Percentiles rank a stretch among this genome's conserved stretches.
Conservation (phyloP, 163 green algal species). For the Scenedesmus sp. region DNA sequence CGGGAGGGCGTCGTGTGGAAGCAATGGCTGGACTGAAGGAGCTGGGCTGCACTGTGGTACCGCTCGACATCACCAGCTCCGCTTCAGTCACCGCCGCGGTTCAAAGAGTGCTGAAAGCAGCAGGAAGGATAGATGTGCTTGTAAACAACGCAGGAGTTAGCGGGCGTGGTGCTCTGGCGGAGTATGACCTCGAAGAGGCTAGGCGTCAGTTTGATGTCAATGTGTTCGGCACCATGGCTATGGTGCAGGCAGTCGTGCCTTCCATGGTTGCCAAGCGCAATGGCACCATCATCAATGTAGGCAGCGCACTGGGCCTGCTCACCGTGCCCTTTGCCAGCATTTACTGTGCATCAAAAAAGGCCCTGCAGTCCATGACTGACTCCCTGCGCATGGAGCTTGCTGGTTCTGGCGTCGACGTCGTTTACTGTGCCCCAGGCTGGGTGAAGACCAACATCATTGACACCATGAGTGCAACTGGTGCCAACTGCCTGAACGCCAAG, state of each 20-base stretch:
- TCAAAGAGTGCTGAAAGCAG: constrained; percentile 46
- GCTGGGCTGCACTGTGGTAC: constrained; percentile 50
- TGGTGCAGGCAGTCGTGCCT: constrained; percentile 61
- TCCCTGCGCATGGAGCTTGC: constrained; percentile 67
- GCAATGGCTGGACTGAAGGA: constrained; percentile 56
- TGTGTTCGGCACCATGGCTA: constrained; percentile 62
- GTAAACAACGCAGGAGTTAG: constrained; percentile 75
- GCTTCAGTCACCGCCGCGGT: constrained; percentile 42
- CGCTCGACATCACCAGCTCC: constrained; percentile 59
- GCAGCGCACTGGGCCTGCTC: constrained; percentile 58
- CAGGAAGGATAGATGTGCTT: constrained; percentile 70
- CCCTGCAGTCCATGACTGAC: constrained; percentile 67
- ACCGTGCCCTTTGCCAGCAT: constrained; percentile 54
- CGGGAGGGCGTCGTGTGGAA: constrained; percentile 64
- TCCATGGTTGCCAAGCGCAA: constrained; percentile 55
- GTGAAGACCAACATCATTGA: constrained; percentile 52
- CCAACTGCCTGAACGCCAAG: constrained; percentile 45
- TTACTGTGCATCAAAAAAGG: constrained; percentile 67
- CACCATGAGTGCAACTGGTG: constrained; percentile 8
- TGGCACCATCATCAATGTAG: constrained; percentile 69
- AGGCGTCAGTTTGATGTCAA: constrained; percentile 65
- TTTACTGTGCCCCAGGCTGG: constrained; percentile 54
- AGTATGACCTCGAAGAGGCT: constrained; percentile 59
- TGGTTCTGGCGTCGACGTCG: constrained; percentile 61
- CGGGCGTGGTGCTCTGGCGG: constrained; percentile 54